These are phyloP conservation scores for Coemansia sp. DNA, from an alignment of 192 early-diverging fungal species.

Conservation along the genomic window DNA sequence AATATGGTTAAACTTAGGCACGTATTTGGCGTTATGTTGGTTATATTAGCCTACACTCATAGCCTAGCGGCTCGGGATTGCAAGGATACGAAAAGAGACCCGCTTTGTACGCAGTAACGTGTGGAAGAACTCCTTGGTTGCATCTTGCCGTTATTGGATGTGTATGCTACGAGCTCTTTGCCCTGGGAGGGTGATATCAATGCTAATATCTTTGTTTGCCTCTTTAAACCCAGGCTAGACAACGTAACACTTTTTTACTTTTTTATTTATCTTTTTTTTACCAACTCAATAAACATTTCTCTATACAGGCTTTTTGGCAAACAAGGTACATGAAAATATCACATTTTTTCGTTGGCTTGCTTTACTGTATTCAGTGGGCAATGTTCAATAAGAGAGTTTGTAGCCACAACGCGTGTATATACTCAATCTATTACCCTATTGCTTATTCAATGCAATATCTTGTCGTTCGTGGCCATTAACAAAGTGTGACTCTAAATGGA, in stretches of 20 bases:
- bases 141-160: not conserved
- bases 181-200: not conserved
- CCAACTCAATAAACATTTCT: not conserved
- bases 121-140: not conserved
- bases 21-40: conserved; percentile 5
- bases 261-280: not conserved
- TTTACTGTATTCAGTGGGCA: not conserved
- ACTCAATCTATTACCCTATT: not conserved
- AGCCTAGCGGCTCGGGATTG: conserved; percentile 32
- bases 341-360: not conserved
- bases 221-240: not conserved
- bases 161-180: not conserved
- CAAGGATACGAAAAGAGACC: conserved; percentile 50
- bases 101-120: conserved; percentile 37
- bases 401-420: not conserved
- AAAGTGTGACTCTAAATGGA: conserved; percentile 1
- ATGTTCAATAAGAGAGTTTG: not conserved
- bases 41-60: conserved; percentile 9
- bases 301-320: not conserved
- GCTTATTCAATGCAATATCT: not conserved
- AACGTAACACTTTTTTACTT: not conserved
- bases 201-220: not conserved
- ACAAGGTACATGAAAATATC: not conserved
- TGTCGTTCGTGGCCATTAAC: not conserved
- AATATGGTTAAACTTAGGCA: conserved; percentile 11